Percentiles rank a stretch among this genome's conserved stretches.
Evolutionary conservation across 2,329 filamentous ascomycete species (phyloP).

Genomic region (Myriosclerotinia curreyana): DNA sequence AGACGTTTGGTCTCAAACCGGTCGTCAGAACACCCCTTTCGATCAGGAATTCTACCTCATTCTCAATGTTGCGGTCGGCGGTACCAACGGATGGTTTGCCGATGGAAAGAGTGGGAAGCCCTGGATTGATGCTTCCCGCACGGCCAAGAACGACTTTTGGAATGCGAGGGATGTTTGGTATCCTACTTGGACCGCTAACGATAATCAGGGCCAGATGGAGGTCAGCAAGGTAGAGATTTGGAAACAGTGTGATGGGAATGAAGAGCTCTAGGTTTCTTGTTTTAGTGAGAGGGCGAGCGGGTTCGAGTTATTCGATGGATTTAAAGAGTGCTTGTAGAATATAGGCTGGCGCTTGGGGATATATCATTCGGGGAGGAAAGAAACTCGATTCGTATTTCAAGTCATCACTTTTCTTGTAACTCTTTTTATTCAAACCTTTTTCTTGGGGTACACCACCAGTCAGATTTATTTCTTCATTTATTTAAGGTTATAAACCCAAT

Average conservation of each 20-base stretch:
- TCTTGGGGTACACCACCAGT: no score
- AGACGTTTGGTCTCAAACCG: slow-evolving; percentile 63
- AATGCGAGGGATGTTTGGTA: slow-evolving; percentile 61
- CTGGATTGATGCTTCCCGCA: slow-evolving; percentile 68
- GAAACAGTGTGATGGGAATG: slow-evolving; percentile 64
- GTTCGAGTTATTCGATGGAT: neutral
- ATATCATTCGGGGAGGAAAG: neutral
- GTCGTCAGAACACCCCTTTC: slow-evolving; percentile 64
- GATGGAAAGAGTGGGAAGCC: slow-evolving; percentile 71
- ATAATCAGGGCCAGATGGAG: slow-evolving; percentile 58
- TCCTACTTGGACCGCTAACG: slow-evolving; percentile 62
- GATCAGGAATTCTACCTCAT: slow-evolving; percentile 75
- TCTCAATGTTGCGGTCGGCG: slow-evolving; percentile 71
- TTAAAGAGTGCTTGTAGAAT: neutral
- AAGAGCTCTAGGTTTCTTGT: slow-evolving; percentile 34
- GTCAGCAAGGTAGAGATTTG: slow-evolving; percentile 68
- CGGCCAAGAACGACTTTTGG: slow-evolving; percentile 76
- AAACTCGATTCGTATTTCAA: neutral
- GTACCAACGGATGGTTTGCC: slow-evolving; percentile 80
- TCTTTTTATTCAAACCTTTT: no score
- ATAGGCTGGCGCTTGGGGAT: neutral
- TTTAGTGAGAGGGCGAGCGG: no score
- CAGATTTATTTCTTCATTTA: no score
- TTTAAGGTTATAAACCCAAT: no score
- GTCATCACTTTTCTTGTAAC: neutral